These are phyloP conservation scores for Fusarium graminum DNA, from an alignment of 2,329 filamentous ascomycete species.

Conservation along the genomic window DNA sequence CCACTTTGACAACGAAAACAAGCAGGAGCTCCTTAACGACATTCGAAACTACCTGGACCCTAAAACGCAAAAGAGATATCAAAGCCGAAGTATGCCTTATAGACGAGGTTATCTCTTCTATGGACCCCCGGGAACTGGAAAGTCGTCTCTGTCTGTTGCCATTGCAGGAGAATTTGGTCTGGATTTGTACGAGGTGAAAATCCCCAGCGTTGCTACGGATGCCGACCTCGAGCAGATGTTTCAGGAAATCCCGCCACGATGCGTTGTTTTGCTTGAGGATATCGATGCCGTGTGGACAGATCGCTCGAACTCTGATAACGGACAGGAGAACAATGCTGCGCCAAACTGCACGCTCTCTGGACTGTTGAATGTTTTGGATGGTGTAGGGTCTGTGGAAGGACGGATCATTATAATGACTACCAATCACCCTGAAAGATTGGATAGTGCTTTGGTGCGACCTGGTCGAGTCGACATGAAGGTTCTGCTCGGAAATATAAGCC, in stretches of 20 bases:
- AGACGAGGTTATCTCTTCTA: conserved; percentile 71
- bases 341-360: conserved; percentile 69
- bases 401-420: conserved; percentile 81
- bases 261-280: conserved; percentile 68
- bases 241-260: conserved; percentile 64
- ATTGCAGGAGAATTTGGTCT: conserved; percentile 65
- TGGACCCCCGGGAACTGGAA: conserved; percentile 72
- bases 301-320: conserved; percentile 34
- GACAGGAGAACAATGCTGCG: conserved; percentile 32
- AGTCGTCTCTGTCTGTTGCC: conserved; percentile 67
- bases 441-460: conserved; percentile 73
- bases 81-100: conserved; percentile 63
- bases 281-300: conserved; percentile 61
- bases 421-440: conserved; percentile 74
- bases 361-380: conserved; percentile 77
- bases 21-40: conserved; percentile 62
- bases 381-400: conserved; percentile 76
- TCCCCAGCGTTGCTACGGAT: conserved; percentile 64
- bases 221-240: conserved; percentile 65
- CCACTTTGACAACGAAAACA: conserved; percentile 62
- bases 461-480: conserved; percentile 76
- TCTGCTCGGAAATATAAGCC: conserved; percentile 64
- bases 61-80: conserved; percentile 68
- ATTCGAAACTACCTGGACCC: conserved; percentile 66
- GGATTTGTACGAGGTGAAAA: conserved; percentile 63